These are phyloP conservation scores for Leccinellum albellum DNA, from an alignment of 768 basidiomycete genomes.

Conservation along the genomic window DNA sequence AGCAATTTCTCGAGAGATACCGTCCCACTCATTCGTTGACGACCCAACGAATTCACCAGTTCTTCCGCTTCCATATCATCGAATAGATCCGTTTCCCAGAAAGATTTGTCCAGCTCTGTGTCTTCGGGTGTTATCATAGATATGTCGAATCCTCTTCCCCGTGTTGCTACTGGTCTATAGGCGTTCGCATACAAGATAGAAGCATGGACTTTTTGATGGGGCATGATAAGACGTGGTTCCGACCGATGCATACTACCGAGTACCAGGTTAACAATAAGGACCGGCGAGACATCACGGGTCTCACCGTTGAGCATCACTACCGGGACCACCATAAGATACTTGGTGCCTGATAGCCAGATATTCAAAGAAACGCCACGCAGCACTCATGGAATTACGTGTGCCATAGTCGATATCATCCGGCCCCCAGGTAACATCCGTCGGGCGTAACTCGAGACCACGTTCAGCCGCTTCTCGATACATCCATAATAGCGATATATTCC, in stretches of 20 bases:
- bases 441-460: slow-evolving; percentile 6
- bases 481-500: not conserved
- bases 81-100: slow-evolving; percentile 13
- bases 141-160: not conserved
- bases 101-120: not conserved
- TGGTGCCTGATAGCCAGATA: slow-evolving; percentile 12
- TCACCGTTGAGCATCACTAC: not conserved
- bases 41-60: not conserved
- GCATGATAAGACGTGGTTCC: not conserved
- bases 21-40: not conserved
- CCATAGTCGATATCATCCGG: slow-evolving; percentile 16
- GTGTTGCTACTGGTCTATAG: not conserved
- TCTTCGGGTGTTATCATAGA: not conserved
- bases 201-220: not conserved
- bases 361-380: slow-evolving; percentile 4
- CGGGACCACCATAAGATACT: not conserved
- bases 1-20: not conserved
- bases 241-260: not conserved
- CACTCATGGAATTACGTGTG: slow-evolving; percentile 10
- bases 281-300: not conserved
- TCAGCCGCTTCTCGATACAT: not conserved
- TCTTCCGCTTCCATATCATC: slow-evolving; percentile 1
- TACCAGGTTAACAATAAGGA: not conserved
- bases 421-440: slow-evolving; percentile 13
- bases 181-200: not conserved